Base-by-base conservation (phyloP, 306 rosid genomes). In the Ceratonia siliqua region DNA sequence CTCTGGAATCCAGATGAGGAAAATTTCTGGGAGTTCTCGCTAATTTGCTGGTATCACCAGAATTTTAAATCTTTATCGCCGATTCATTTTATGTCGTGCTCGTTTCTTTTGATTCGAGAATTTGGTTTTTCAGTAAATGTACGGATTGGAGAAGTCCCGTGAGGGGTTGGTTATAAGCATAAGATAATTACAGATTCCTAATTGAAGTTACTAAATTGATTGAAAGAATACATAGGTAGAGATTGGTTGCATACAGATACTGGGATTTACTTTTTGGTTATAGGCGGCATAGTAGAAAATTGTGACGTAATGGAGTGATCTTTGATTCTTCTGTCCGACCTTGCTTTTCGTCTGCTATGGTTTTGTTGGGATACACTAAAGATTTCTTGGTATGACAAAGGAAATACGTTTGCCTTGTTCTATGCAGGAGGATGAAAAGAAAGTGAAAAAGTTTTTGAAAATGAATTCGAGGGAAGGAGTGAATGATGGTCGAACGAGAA, bases 401-500 rank as follows among this genome's bases (percentile, higher is more conserved):
- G 68, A 25, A 67, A 25, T 59, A 62, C 54, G 80, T 73, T 59
- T 25, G 70, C 72, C 57, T 52, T 78, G 55, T 50, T 56, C 72
- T 53, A 53, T 57, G 73, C 78, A 48, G 63, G 85, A 76, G 62
- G 76, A 70, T 61, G 85, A 56, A 38, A 68, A 77, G 80, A 79
- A 61, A 52, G 75, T 33, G 64, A 52, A 65, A 62, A 70, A 70
- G 68, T 15, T 50, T 77, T 35, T 50, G 1, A 67, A 52, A 35
- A 62, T 63, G 79, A 73, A 22, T 65, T 25, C 59, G 18, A 78
- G 52, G 68, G 89, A 82, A 55, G 86, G 80, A 83, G 81, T 42
- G 79, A 78, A 70, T 83, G 90, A 85, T 83, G 96, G 90, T 76
- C 84, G 87, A 33, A 68, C 69, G 28, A 80, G 82, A 68, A 58